These are phyloP conservation scores for Eragrostis nindensis DNA, from an alignment of 176 grass and related monocot species.

Conservation along the genomic window DNA sequence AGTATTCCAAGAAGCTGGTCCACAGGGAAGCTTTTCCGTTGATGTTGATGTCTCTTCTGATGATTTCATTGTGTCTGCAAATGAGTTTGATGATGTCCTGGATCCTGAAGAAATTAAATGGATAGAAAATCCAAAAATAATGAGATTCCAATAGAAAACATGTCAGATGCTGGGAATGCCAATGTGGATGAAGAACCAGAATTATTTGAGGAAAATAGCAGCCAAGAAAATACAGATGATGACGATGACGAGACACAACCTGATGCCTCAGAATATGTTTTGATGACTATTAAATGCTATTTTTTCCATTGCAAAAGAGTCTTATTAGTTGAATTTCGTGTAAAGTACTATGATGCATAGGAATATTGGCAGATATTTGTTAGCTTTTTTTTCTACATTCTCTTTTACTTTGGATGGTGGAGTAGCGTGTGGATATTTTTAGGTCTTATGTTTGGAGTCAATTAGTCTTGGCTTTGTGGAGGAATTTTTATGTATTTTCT, in stretches of 20 bases:
- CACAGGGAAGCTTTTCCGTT: neutral
- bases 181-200: neutral
- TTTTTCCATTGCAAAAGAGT: neutral
- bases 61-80: neutral
- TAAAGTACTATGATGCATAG: too few relatives aligned
- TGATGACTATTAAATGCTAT: neutral
- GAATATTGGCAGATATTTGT: too few relatives aligned
- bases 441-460: too few relatives aligned
- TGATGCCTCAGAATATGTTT: neutral
- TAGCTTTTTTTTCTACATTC: too few relatives aligned
- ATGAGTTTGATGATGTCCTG: neutral
- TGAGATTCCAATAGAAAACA: neutral
- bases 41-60: neutral
- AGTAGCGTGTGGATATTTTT: too few relatives aligned
- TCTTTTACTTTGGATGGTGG: too few relatives aligned
- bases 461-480: too few relatives aligned
- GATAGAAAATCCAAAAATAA: neutral
- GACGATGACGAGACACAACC: neutral
- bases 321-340: too few relatives aligned
- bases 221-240: neutral
- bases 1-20: neutral
- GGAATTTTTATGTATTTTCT: too few relatives aligned
- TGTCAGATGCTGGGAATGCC: constrained; percentile 2
- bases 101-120: neutral
- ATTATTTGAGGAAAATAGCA: neutral